Evolutionary conservation across 2,329 filamentous ascomycete species (phyloP).

Genomic region (Penicillium sp.): DNA sequence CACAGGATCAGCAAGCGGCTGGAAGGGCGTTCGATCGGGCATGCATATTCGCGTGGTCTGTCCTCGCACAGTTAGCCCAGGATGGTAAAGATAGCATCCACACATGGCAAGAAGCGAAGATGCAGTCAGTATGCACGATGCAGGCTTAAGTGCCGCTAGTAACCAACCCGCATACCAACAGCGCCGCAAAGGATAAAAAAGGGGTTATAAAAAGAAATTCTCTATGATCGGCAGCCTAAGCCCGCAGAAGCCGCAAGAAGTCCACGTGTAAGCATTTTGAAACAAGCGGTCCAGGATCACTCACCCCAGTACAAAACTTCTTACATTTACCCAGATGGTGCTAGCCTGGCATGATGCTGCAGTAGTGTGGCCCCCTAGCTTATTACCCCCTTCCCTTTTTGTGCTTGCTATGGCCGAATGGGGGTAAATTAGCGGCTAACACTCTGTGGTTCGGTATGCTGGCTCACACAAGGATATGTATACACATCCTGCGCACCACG

Average conservation of each 20-base stretch:
- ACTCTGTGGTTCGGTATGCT: background rate
- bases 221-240: slow-evolving; percentile 3
- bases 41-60: background rate
- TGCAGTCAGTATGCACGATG: slow-evolving; percentile 7
- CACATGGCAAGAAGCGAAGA: background rate
- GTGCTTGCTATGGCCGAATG: background rate
- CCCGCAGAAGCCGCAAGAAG: slow-evolving; percentile 4
- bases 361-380: background rate
- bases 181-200: background rate
- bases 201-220: slow-evolving; percentile 6
- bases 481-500: slow-evolving; percentile 2
- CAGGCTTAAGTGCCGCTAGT: slow-evolving; percentile 4
- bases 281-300: slow-evolving; percentile 10
- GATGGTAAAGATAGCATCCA: slow-evolving; percentile 4
- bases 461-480: slow-evolving; percentile 14
- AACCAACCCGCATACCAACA: slow-evolving; percentile 7
- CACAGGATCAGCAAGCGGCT: background rate
- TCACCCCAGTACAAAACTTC: background rate
- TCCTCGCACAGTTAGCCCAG: background rate
- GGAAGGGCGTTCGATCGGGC: slow-evolving; percentile 7
- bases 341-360: slow-evolving; percentile 6
- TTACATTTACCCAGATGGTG: background rate
- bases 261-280: slow-evolving; percentile 13
- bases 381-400: background rate
- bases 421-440: slow-evolving; percentile 8